A percentile compares a stretch with the other conserved stretches of the same genome.
These are phyloP conservation scores for Colletotrichum chlorophyti DNA, from an alignment of 2,329 filamentous ascomycete species.

Conservation along the genomic window DNA sequence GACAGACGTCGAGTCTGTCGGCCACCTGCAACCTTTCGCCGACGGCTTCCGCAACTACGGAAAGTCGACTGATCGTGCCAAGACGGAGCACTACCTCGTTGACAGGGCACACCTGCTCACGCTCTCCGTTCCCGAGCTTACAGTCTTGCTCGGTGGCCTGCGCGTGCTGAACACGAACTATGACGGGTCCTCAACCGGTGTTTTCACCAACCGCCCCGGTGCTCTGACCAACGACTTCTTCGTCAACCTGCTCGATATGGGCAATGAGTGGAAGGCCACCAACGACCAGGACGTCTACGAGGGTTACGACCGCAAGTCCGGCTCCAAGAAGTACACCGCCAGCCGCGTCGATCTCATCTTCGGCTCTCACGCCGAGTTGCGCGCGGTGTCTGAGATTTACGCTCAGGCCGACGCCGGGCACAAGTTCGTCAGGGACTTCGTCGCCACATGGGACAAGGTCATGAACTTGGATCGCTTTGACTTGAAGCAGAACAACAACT, in stretches of 20 bases:
- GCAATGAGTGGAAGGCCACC: constrained; percentile 68
- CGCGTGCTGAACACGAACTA: constrained; percentile 75
- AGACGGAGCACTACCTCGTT: constrained; percentile 73
- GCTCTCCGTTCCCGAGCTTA: constrained; percentile 74
- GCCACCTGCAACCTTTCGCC: constrained; percentile 70
- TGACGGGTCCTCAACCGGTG: constrained; percentile 70
- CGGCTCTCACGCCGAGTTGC: constrained; percentile 76
- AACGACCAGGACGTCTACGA: constrained; percentile 64
- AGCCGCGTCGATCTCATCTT: constrained; percentile 75
- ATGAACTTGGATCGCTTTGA: constrained; percentile 78
- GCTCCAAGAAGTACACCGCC: constrained; percentile 71
- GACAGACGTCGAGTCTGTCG: constrained; percentile 72
- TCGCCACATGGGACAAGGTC: constrained; percentile 76
- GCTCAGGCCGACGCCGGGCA: constrained; percentile 63
- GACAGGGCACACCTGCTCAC: constrained; percentile 76
- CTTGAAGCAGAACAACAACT: constrained; percentile 35
- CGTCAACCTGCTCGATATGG: constrained; percentile 75
- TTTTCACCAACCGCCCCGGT: constrained; percentile 73
- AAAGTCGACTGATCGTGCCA: constrained; percentile 63
- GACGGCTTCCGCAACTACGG: constrained; percentile 86
- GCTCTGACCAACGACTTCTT: constrained; percentile 83
- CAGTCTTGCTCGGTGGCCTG: constrained; percentile 75
- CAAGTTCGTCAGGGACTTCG: constrained; percentile 76
- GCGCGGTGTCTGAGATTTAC: constrained; percentile 75
- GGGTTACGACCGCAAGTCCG: constrained; percentile 70